A percentile compares a stretch with the other conserved stretches of the same genome.
Evolutionary conservation across 345 rosid species (phyloP).

Genomic region (Lepidium africanum): DNA sequence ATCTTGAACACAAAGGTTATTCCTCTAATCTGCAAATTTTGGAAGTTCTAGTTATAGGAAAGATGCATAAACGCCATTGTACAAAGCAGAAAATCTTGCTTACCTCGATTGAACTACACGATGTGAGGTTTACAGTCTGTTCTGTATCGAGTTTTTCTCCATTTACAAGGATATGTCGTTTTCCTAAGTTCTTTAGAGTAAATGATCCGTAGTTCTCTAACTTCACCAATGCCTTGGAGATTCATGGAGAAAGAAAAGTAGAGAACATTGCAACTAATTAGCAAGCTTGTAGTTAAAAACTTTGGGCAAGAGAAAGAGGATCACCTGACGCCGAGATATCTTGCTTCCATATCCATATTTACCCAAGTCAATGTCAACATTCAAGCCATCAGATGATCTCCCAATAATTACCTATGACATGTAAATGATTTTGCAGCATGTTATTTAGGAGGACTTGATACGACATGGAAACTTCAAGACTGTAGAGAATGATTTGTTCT

Average conservation of each 20-base stretch:
- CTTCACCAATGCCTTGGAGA: slow-evolving; percentile 55
- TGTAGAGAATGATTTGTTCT: not conserved
- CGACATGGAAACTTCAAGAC: not conserved
- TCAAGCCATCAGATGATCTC: slow-evolving; percentile 60
- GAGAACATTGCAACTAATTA: not conserved
- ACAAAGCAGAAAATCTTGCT: not conserved
- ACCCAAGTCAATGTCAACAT: slow-evolving; percentile 77
- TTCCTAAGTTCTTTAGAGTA: slow-evolving; percentile 61
- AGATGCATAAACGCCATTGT: not conserved
- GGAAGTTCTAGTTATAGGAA: not conserved
- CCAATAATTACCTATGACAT: slow-evolving; percentile 69
- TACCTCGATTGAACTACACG: slow-evolving; percentile 61
- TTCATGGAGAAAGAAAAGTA: not conserved
- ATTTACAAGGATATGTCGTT: slow-evolving; percentile 42
- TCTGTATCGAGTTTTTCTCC: slow-evolving; percentile 47
- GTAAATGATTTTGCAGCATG: not conserved
- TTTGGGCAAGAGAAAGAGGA: slow-evolving; percentile 4
- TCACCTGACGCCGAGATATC: slow-evolving; percentile 80
- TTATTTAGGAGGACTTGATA: slow-evolving; percentile 1
- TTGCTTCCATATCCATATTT: slow-evolving; percentile 55
- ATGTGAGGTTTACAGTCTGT: slow-evolving; percentile 30
- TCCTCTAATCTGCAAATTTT: slow-evolving; percentile 52
- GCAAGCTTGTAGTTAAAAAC: not conserved
- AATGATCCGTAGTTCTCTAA: slow-evolving; percentile 58
- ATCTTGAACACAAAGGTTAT: slow-evolving; percentile 50